Evolutionary conservation across 371 early-diverging fungal genomes (phyloP), one percentile per base, ranked within the genome.

Genomic region (Coemansia sp.): DNA sequence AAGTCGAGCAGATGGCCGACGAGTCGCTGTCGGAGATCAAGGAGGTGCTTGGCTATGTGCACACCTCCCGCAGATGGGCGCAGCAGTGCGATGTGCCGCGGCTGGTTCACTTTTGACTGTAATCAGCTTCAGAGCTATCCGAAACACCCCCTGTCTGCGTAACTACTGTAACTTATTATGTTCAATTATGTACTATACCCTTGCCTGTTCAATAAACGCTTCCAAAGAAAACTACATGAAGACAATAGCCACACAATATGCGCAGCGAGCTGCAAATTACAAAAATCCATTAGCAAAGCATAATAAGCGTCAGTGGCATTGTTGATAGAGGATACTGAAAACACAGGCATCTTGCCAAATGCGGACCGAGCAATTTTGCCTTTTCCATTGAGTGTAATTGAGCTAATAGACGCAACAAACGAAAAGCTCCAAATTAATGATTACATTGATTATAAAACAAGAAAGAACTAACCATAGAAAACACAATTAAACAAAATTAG

Each of bases 71-170:
- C 38, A 58, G 56, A 39, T 62, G 58, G 66, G 16, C 59, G 29
- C 72, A 63, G 42, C 44, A 56, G 16, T 56, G 49, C 50, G 72
- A 66, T 14, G 55, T 56, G 10, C 75, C 75, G 2, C 75, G 75
- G 32, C 56, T 75, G 24, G 57, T 75, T 16, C 66, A 71, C 37
- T 71, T 75, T 39, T 75, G 62, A 55, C 7, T 14, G 5, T n/a
- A 24, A 24, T 24, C 24, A 24, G 24, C 24, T 24, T 24, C 24
- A 24, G 24, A 24, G n/a, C 38, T 12, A 14, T 8, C 36, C 33
- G 11, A 10, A 18, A 34, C 18, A 14, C 10, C 12, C 7, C 38
- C 4, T 5, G 2, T 32, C n/a, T 49, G 40, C 38, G 40, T 33
- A 57, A 36, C 14, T 57, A 24, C 24, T 24, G 24, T 24, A 24